These are phyloP conservation scores for Pseudopyricularia javanii DNA, from an alignment of 2,329 filamentous ascomycete genomes.

Conservation along the genomic window DNA sequence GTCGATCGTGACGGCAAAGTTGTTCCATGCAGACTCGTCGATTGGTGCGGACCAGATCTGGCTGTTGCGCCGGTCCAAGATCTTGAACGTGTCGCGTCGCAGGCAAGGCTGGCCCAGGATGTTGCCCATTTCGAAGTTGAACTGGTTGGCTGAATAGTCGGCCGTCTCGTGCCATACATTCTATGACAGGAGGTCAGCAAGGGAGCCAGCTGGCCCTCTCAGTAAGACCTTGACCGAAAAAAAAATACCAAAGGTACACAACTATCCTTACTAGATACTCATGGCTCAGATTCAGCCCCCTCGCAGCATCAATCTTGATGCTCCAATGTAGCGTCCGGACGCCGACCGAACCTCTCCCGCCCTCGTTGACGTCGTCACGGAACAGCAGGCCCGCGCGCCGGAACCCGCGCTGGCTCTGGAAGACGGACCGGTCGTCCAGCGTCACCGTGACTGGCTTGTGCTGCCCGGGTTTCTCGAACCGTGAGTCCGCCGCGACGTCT, in stretches of 20 bases:
- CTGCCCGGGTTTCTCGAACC: slow-evolving; percentile 19
- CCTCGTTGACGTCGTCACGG: slow-evolving; percentile 24
- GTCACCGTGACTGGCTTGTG: slow-evolving; percentile 29
- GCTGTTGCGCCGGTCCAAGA: slow-evolving; percentile 23
- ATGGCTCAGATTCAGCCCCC: slow-evolving; percentile 21
- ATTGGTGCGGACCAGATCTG: slow-evolving; percentile 28
- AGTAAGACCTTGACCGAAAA: not conserved
- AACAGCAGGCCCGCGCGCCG: slow-evolving; percentile 31
- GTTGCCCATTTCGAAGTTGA: slow-evolving; percentile 22
- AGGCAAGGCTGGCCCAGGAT: slow-evolving; percentile 20
- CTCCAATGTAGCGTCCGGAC: slow-evolving; percentile 23
- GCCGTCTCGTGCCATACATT: slow-evolving; percentile 23
- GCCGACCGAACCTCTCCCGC: slow-evolving; percentile 19
- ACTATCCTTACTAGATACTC: slow-evolving; percentile 23
- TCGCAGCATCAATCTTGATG: slow-evolving; percentile 16
- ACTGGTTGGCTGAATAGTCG: slow-evolving; percentile 23
- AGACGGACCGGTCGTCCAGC: slow-evolving; percentile 29
- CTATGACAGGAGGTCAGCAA: slow-evolving; percentile 5
- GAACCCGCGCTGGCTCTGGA: slow-evolving; percentile 31
- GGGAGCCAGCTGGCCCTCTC: too few species aligned
- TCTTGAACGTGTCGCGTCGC: slow-evolving; percentile 26
- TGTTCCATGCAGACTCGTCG: slow-evolving; percentile 39
- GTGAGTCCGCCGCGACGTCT: slow-evolving; percentile 10
- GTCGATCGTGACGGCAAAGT: slow-evolving; percentile 45
- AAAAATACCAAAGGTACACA: not conserved